Evolutionary conservation across 2,329 filamentous ascomycete genomes (phyloP), one percentile per base, ranked within the genome.

Genomic region (Sporothrix pallida): DNA sequence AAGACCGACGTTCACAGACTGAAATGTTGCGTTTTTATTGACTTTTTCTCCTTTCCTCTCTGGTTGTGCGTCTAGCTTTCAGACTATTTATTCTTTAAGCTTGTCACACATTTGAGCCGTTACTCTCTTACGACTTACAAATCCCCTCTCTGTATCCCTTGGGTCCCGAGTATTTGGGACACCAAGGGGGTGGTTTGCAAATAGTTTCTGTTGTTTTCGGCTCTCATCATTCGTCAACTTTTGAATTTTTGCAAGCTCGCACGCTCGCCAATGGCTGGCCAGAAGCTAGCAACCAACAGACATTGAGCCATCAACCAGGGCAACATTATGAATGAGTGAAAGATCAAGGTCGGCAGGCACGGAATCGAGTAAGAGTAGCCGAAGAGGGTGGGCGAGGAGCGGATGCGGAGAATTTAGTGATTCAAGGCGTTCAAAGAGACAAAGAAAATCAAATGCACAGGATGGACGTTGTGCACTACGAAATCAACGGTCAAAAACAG

Each of bases 161-260:
- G 23, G 23, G 65, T 52, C 65, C 65, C 65, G 46, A 50, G 23
- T 6, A 37, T 31, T 23, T 52, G 65, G 65, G 65, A 68, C 46
- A 48, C 7, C 62, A 48, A 44, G 10, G 42, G 62, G 12, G 23
- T 20, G 20, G n/a, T 26, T 50, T 23, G 20, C 42, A 50, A 12
- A 52, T 20, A 12, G 20, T 50, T 3, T 23, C 6, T 26, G 50
- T 68, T 31, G 20, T 31, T 9, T 26, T 56, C 17, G 9, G 6
- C 8, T 42, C 12, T 56, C 10, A 44, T 23, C 1, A 15, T 0
- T 6, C 31, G 31, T 5, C 31, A 31, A 31, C 31, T n/a, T n/a
- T n/a, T n/a, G n/a, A n/a, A n/a, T n/a, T 5, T 31, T 31, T 31
- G 31, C 31, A 31, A 31, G 2, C 26, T 54, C 67, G 67, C 31